Percentiles rank a stretch among this genome's conserved stretches.
Evolutionary conservation across 495 filamentous ascomycete genomes (phyloP).

Genomic region (Antarctomyces pellizariae): DNA sequence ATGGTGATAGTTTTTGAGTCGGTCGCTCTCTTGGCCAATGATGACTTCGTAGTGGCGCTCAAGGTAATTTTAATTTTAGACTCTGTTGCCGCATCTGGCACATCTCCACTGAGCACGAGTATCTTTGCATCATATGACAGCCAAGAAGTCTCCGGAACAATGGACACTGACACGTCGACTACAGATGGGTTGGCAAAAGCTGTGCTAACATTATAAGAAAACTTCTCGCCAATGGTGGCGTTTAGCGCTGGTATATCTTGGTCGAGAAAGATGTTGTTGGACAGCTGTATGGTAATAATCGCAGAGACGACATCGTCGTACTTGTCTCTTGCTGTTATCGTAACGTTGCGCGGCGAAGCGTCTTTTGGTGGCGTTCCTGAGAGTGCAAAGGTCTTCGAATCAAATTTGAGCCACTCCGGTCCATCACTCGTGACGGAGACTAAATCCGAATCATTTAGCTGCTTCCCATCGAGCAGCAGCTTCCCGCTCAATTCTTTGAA

Average conservation of each 20-base stretch:
- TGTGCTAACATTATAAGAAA: constrained; percentile 36
- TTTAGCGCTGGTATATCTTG: constrained; percentile 22
- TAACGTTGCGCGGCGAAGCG: constrained; percentile 35
- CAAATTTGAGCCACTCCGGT: constrained; percentile 48
- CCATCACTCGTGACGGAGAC: constrained; percentile 23
- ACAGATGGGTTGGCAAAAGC: constrained; percentile 27
- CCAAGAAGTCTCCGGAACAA: constrained; percentile 35
- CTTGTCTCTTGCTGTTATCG: constrained; percentile 36
- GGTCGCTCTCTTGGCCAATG: constrained; percentile 14
- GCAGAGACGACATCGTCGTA: constrained; percentile 27
- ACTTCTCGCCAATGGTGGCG: constrained; percentile 35
- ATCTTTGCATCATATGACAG: constrained; percentile 35
- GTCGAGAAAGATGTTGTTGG: constrained; percentile 19
- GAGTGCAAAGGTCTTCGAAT: constrained; percentile 35
- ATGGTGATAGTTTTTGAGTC: constrained; percentile 28
- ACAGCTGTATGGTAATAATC: constrained; percentile 19
- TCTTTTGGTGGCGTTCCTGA: constrained; percentile 35
- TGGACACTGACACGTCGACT: constrained; percentile 28
- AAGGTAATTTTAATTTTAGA: constrained; percentile 24
- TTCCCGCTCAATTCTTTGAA: constrained; percentile 27
- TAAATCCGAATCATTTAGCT: constrained; percentile 22
- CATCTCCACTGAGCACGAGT: constrained; percentile 33
- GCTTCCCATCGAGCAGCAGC: constrained; percentile 38
- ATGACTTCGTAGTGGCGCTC: constrained; percentile 22
- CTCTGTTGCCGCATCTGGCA: constrained; percentile 25